Base-by-base conservation (phyloP, 176 grass and related monocot genomes). In the Triticum dicoccoides region DNA sequence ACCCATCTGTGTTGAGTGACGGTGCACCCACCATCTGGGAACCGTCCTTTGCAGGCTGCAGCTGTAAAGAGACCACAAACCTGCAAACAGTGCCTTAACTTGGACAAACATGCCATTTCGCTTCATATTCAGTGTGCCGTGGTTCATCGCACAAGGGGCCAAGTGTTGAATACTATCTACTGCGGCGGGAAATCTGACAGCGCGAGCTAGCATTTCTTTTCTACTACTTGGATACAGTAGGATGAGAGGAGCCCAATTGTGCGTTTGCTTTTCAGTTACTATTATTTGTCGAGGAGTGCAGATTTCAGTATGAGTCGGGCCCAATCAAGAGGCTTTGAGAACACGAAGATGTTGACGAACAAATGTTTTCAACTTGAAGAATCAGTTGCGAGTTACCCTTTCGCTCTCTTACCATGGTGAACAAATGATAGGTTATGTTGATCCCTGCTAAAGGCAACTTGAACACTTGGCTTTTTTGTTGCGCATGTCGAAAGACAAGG, bases 1-100 rank as follows among this genome's bases (percentile, higher is more conserved):
- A 30, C 71, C 71, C 25, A 2, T 71, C 18, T 37, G 8, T 69
- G 76, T 42, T 82, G 30, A 62, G n/a, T 84, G 89, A 81, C 82
- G 24, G 10, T 80, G 89, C 77, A 70, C 38, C 82, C 89, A 91
- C 86, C 85, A 75, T 76, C 59, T 30, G 66, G 15, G 30, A 21
- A 21, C 49, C 59, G 6, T 23, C 84, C 69, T 67, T 69, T 33
- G 76, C 69, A 81, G 69, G 44, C 69, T 21, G 85, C 81, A 77
- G 61, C 77, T 85, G 85, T 81, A 61, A 84, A 90, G 80, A 75
- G 58, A 18, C 34, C 2, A 54, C 24, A 72, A 33, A 37, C n/a
- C 44, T 73, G 33, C 58, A 82, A 82, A 37, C 70, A 49, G 88
- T 61, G 59, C 25, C 35, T 27, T 27, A 49, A 76, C 20, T 72